Evolutionary conservation across 2,329 filamentous ascomycete species (phyloP).

Genomic region (Annulohypoxylon truncatum): DNA sequence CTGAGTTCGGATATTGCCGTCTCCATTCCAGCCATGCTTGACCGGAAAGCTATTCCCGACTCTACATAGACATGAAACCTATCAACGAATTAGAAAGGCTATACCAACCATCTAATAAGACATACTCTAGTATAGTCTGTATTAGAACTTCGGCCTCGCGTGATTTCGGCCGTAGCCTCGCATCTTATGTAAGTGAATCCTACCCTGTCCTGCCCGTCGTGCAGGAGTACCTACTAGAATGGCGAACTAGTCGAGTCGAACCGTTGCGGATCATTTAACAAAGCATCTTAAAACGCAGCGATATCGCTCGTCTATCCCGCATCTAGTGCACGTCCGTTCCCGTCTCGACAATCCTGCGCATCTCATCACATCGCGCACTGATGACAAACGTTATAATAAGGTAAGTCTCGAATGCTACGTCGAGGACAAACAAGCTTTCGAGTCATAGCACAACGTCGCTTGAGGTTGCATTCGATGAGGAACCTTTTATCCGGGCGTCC

Average conservation of each 20-base stretch:
- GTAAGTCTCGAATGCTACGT: conserved; percentile 5
- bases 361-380: conserved; percentile 1
- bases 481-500: not conserved
- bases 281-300: not conserved
- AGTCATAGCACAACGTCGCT: conserved; percentile 2
- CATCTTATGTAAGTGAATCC: conserved; percentile 3
- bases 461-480: not conserved
- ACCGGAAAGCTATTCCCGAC: not conserved
- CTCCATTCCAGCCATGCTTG: not conserved
- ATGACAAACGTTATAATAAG: conserved; percentile 21
- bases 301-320: conserved; percentile 11
- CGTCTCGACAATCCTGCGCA: not conserved
- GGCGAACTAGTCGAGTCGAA: conserved; percentile 10
- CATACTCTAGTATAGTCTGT: not conserved
- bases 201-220: not conserved
- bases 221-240: conserved; percentile 1
- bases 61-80: not conserved
- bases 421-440: not conserved
- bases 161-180: conserved; percentile 5
- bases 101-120: not conserved
- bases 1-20: conserved; percentile 3
- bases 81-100: not conserved
- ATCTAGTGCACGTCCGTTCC: not conserved
- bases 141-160: not conserved
- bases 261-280: conserved; percentile 9